A percentile compares a stretch with the other conserved stretches of the same genome.
Evolutionary conservation across 306 rosid genomes (phyloP).

Genomic region (Rosa multiflora): DNA sequence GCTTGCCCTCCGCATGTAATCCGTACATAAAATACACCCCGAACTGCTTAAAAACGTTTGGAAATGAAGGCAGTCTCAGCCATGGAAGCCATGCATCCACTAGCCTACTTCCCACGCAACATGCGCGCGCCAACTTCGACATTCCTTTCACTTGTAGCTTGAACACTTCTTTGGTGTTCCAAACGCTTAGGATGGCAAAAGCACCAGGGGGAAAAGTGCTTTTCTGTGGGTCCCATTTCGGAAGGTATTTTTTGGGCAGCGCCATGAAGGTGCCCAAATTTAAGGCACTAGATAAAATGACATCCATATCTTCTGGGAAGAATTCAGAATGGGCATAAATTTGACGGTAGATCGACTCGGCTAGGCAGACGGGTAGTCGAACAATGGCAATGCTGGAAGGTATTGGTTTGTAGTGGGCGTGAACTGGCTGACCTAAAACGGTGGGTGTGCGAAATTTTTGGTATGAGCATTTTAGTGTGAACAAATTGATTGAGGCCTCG

Average conservation of each 20-base stretch:
- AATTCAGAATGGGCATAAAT: slow-evolving; percentile 65
- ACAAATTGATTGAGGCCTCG: slow-evolving; percentile 76
- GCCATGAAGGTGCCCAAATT: slow-evolving; percentile 90
- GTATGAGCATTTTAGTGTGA: slow-evolving; percentile 71
- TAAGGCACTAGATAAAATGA: slow-evolving; percentile 59
- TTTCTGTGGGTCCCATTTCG: slow-evolving; percentile 46
- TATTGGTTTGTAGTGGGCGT: slow-evolving; percentile 71
- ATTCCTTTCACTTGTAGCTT: slow-evolving; percentile 75
- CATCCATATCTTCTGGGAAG: slow-evolving; percentile 63
- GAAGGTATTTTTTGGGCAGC: slow-evolving; percentile 49
- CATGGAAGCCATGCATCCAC: slow-evolving; percentile 85
- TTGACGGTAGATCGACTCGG: slow-evolving; percentile 43
- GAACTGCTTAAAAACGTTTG: slow-evolving; percentile 73
- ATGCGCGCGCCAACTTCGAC: slow-evolving; percentile 54
- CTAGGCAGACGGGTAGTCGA: slow-evolving; percentile 39
- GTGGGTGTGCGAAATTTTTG: slow-evolving; percentile 68
- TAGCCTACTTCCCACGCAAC: slow-evolving; percentile 67
- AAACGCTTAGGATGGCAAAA: slow-evolving; percentile 75
- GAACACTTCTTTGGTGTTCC: slow-evolving; percentile 93
- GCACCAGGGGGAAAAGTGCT: slow-evolving; percentile 45
- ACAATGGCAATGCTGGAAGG: slow-evolving; percentile 38
- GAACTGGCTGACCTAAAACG: slow-evolving; percentile 84
- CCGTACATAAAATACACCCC: slow-evolving; percentile 83
- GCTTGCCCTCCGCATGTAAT: slow-evolving; percentile 67
- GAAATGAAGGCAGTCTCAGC: slow-evolving; percentile 83